Percentiles rank a stretch among this genome's conserved stretches.
Conservation (phyloP, 164 flowering plant species). For the Pachysandra terminalis region DNA sequence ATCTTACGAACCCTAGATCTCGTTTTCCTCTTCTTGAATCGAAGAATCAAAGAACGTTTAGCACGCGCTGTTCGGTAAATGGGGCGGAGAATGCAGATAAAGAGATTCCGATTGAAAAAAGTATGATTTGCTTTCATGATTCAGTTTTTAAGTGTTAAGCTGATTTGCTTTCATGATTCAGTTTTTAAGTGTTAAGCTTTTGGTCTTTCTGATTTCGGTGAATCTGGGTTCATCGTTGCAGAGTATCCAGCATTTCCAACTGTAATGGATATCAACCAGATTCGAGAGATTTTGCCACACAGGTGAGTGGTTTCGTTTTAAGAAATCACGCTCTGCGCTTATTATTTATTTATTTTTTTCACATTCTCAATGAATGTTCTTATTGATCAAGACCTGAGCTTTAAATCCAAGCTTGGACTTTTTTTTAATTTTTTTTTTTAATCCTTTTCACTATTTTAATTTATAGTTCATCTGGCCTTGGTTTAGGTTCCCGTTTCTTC, state of each 20-base stretch:
- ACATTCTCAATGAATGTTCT: not conserved
- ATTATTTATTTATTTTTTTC: not conserved
- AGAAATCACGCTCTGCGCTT: no score
- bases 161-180: not conserved
- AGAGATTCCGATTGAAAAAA: slow-evolving; percentile 28
- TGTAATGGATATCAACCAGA: slow-evolving; percentile 77
- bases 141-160: not conserved
- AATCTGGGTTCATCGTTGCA: slow-evolving; percentile 21
- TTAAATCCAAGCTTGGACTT: not conserved
- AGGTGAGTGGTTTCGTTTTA: slow-evolving; percentile 36
- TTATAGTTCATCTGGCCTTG: not conserved
- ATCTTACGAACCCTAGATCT: slow-evolving; percentile 10
- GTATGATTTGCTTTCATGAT: slow-evolving; percentile 11
- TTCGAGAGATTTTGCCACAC: slow-evolving; percentile 85
- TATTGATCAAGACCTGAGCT: not conserved
- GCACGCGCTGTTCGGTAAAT: slow-evolving; percentile 11
- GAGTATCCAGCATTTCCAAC: slow-evolving; percentile 77
- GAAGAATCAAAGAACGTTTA: slow-evolving; percentile 3
- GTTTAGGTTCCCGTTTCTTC: slow-evolving; percentile 83
- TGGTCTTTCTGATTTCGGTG: not conserved
- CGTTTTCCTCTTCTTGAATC: not conserved
- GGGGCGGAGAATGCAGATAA: slow-evolving; percentile 4
- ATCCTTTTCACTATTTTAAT: not conserved
- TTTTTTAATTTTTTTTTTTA: slow-evolving; percentile 4
- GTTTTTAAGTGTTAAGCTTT: not conserved